Conservation (phyloP, 768 basidiomycete genomes). For the Tulasnella sp. region DNA sequence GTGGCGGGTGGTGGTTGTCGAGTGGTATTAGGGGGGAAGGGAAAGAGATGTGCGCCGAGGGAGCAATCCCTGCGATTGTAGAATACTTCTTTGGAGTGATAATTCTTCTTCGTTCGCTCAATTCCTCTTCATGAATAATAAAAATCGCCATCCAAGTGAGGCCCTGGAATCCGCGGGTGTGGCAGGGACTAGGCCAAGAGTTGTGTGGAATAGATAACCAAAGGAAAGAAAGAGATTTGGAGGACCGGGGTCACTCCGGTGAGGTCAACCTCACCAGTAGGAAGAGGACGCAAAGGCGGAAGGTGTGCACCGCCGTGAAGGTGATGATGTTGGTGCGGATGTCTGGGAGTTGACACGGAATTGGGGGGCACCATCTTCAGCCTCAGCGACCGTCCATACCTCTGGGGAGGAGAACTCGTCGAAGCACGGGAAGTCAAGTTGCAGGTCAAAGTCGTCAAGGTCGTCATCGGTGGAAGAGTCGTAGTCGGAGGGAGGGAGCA, state of each 20-base stretch:
- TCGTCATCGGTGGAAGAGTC: slow-evolving; percentile 7
- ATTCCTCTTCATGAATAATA: background rate
- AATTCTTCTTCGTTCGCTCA: background rate
- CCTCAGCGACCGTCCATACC: background rate
- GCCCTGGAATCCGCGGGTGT: background rate
- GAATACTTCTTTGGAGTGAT: background rate
- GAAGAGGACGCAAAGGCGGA: background rate
- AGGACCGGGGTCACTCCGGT: background rate
- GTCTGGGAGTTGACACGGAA: background rate
- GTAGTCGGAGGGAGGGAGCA: background rate
- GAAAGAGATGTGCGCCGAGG: background rate
- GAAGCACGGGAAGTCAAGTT: background rate
- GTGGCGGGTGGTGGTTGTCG: background rate
- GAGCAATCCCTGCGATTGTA: background rate
- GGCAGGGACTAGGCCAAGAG: background rate
- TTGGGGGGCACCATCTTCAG: background rate
- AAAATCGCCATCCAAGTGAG: background rate
- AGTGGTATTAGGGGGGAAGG: background rate
- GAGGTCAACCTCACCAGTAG: background rate
- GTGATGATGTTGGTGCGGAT: background rate
- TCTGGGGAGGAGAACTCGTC: background rate
- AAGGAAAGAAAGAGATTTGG: background rate
- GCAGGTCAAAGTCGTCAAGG: slow-evolving; percentile 6
- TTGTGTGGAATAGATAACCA: background rate
- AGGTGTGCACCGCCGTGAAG: background rate